phyloP scores from a whole-genome alignment of 78 protist species.

The Dictyostelium firmibasis region DNA sequence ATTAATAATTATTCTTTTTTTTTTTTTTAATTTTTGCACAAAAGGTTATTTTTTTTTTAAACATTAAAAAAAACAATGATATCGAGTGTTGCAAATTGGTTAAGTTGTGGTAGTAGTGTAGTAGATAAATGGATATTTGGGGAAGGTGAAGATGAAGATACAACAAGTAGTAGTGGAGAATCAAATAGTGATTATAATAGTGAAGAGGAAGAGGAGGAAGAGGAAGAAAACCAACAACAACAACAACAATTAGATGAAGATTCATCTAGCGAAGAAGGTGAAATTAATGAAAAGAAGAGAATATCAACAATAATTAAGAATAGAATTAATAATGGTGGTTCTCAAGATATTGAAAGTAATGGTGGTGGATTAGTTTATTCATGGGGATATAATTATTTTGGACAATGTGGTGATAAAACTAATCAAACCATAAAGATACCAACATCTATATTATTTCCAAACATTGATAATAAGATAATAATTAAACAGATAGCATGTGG shows the following conservation, averaged over 20 bases:
- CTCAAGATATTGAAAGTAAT: background rate
- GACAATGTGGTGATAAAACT: conserved; percentile 7
- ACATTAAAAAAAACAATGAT: too few relatives aligned
- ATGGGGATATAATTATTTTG: conserved; percentile 67
- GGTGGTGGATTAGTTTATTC: conserved; percentile 9
- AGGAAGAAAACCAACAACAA: background rate
- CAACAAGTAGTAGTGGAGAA: conserved; percentile 4
- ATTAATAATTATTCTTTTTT: too few relatives aligned
- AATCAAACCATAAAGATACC: background rate
- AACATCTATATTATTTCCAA: background rate
- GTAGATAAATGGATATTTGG: conserved; percentile 73
- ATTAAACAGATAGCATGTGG: conserved; percentile 33
- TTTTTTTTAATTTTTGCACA: too few relatives aligned
- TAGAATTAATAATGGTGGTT: background rate
- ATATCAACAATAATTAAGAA: background rate
- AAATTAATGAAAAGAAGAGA: background rate
- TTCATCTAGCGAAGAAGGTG: background rate
- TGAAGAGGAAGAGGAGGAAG: background rate
- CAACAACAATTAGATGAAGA: background rate
- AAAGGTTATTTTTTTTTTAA: too few relatives aligned
- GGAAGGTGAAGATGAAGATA: conserved; percentile 45
- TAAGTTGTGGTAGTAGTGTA: conserved; percentile 33
- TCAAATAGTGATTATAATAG: background rate
- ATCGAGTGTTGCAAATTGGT: conserved; percentile 64
- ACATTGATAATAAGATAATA: background rate